Evolutionary conservation across 2,329 filamentous ascomycete genomes (phyloP).

Genomic region (Aschersonia sp.): DNA sequence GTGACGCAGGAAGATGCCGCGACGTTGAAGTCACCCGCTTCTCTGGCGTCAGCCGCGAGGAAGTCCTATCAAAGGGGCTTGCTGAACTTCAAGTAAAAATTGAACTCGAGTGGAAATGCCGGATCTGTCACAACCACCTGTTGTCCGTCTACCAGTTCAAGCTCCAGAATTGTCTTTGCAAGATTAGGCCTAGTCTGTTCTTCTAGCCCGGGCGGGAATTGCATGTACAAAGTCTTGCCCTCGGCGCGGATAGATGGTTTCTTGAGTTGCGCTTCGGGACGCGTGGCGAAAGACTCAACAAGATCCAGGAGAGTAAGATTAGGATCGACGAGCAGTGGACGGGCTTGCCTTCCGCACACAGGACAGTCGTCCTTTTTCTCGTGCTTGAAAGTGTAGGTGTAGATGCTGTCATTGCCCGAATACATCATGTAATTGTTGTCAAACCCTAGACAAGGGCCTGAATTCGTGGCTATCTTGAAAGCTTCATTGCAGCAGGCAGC

Average conservation of each 20-base stretch:
- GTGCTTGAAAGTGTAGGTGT: conserved; percentile 94
- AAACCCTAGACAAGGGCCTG: conserved; percentile 65
- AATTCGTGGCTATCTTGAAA: conserved; percentile 77
- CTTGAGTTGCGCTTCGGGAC: conserved; percentile 86
- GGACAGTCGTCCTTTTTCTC: conserved; percentile 91
- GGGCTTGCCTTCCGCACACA: conserved; percentile 75
- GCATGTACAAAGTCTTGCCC: conserved; percentile 81
- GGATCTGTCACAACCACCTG: conserved; percentile 88
- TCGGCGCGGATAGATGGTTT: conserved; percentile 73
- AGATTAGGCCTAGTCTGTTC: conserved; percentile 76
- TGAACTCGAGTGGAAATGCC: conserved; percentile 64
- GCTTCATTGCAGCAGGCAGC: conserved; percentile 95
- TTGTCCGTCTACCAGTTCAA: conserved; percentile 63
- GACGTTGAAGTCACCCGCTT: no score
- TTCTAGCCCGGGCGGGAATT: conserved; percentile 66
- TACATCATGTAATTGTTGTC: conserved; percentile 99
- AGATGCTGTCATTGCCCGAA: conserved; percentile 86
- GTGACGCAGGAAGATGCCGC: no score
- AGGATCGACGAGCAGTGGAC: conserved; percentile 58
- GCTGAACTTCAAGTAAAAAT: conserved; percentile 36
- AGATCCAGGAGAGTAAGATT: conserved; percentile 67
- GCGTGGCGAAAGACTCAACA: conserved; percentile 66
- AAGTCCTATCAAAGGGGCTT: no score
- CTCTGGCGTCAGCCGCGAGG: no score
- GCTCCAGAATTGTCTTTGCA: conserved; percentile 57